Conservation (phyloP, 805 yeast genomes). For the Ogataea chonburiensis region DNA sequence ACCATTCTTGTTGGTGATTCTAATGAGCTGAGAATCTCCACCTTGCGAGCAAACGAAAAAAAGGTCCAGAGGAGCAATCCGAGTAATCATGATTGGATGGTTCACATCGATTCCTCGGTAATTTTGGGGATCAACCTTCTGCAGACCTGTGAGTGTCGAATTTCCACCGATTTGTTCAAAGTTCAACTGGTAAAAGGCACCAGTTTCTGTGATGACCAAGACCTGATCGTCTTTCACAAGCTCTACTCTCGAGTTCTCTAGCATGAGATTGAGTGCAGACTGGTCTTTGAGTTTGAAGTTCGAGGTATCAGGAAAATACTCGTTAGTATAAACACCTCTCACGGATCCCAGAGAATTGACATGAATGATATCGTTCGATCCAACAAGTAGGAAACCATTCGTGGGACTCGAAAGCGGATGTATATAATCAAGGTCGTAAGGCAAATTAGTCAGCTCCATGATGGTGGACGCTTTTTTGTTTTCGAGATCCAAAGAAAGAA, state of each 20-base stretch:
- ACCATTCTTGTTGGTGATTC: conserved; percentile 35
- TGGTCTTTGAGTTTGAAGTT: conserved; percentile 45
- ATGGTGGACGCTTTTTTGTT: conserved; percentile 64
- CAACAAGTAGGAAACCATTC: conserved; percentile 67
- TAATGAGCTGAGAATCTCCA: conserved; percentile 55
- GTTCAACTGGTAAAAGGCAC: conserved; percentile 38
- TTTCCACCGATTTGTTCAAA: conserved; percentile 39
- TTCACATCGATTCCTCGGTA: conserved; percentile 27
- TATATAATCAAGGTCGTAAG: conserved; percentile 68
- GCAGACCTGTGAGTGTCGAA: conserved; percentile 30
- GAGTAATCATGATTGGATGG: conserved; percentile 42
- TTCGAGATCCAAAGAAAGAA: conserved; percentile 64
- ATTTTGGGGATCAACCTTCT: conserved; percentile 18
- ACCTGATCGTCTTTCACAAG: conserved; percentile 36
- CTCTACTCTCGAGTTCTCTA: conserved; percentile 51
- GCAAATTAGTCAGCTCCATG: conserved; percentile 60
- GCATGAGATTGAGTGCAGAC: conserved; percentile 46
- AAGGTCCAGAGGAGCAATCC: conserved; percentile 38
- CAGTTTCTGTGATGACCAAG: conserved; percentile 42
- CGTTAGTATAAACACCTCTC: conserved; percentile 62
- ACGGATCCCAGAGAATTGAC: conserved; percentile 75
- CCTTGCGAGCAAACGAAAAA: conserved; percentile 62
- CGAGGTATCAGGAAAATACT: conserved; percentile 44
- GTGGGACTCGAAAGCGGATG: conserved; percentile 64
- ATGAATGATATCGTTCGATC: conserved; percentile 75